Evolutionary conservation across 164 flowering plant genomes (phyloP).

Genomic region (Umbilicus rupestris): DNA sequence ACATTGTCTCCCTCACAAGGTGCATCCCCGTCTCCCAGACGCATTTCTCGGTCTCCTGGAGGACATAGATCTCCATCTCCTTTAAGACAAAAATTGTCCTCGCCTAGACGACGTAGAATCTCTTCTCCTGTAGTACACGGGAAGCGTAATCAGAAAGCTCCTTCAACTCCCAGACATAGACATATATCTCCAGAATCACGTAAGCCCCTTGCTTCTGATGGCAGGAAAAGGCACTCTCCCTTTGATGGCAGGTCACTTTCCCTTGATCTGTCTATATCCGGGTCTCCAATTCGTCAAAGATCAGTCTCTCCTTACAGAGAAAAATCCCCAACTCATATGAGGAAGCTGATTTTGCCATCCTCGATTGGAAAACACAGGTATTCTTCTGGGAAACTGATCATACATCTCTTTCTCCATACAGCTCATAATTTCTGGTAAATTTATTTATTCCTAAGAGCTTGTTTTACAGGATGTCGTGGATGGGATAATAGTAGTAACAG

Average conservation of each 20-base stretch:
- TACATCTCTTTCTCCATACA: background rate
- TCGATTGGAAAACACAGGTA: slow-evolving; percentile 22
- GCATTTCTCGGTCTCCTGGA: slow-evolving; percentile 12
- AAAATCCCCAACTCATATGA: slow-evolving; percentile 27
- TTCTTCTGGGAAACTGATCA: background rate
- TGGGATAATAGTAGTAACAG: background rate
- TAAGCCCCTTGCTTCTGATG: slow-evolving; percentile 12
- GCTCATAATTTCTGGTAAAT: background rate
- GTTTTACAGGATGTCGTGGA: background rate
- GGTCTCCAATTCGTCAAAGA: slow-evolving; percentile 18
- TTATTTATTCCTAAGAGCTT: background rate
- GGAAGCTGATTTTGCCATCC: slow-evolving; percentile 37
- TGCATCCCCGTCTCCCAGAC: slow-evolving; percentile 24
- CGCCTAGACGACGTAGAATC: slow-evolving; percentile 13
- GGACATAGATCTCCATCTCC: slow-evolving; percentile 21
- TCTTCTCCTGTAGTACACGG: slow-evolving; percentile 10
- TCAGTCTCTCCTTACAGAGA: slow-evolving; percentile 26
- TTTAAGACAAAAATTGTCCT: slow-evolving; percentile 17
- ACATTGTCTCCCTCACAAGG: slow-evolving; percentile 22
- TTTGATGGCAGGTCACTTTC: slow-evolving; percentile 14
- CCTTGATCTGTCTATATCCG: slow-evolving; percentile 15
- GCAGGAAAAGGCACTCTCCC: slow-evolving; percentile 14
- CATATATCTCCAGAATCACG: slow-evolving; percentile 34
- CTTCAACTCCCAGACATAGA: slow-evolving; percentile 19
- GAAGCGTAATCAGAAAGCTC: slow-evolving; percentile 10